Evolutionary conservation across 495 filamentous ascomycete species (phyloP), one percentile per base, ranked within the genome.

Genomic region (Penicillium samsonianum): DNA sequence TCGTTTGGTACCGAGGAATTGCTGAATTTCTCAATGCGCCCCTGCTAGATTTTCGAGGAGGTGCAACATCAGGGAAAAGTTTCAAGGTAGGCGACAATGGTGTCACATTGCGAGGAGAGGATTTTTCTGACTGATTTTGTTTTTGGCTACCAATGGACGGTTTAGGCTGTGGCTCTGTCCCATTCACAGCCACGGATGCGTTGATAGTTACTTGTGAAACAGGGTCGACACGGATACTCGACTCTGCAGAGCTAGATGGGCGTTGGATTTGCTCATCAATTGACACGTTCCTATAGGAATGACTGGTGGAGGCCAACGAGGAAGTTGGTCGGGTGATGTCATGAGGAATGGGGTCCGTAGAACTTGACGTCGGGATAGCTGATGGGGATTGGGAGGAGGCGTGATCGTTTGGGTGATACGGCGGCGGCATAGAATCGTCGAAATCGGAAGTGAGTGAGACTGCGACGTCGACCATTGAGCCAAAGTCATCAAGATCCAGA

Each of bases 31-130:
- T 65, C 58, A 62, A 62, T 8, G 68, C 67, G 22, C 52, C 63
- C 35, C 59, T 71, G 43, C 69, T 74, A 4, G 73, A 71, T 8
- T 67, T 57, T 11, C 71, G 71, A n/a, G 72, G 66, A 7, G 73
- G 66, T 40, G 66, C 59, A 4, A 73, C 63, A 50, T 73, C 67
- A 26, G 74, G 74, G 53, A 77, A 77, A 14, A 77, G 65, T 41
- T 75, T 77, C 52, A 77, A 53, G 0, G 69, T 53, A 3, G 59
- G 68, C 16, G 61, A 62, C n/a, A 66, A 57, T 1, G 65, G 60
- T 48, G 51, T 57, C 35, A 25, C 53, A 42, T 47, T 64, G 45
- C 52, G 60, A 48, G 57, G 26, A 1, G 38, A 53, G 37, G 48
- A 23, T 31, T 57, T 59, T 11, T 35, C 44, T 38, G 56, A 51